These are phyloP conservation scores for Aspergillus versicolor DNA, from an alignment of 2,329 filamentous ascomycete species.

Conservation along the genomic window DNA sequence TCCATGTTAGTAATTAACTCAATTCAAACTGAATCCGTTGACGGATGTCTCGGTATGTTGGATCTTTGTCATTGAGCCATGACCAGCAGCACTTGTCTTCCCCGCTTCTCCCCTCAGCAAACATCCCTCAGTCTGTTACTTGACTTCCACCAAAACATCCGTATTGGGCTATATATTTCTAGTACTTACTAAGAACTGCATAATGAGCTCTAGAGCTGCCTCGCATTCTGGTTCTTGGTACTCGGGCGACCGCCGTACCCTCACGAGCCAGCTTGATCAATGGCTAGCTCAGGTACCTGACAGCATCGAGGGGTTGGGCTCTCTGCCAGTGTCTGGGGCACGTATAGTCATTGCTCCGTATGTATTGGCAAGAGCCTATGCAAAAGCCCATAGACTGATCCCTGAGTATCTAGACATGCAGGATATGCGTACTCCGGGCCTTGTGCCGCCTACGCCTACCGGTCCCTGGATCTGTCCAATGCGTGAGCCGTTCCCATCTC, in stretches of 20 bases:
- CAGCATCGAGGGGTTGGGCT: constrained; percentile 61
- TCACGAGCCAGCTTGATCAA: constrained; percentile 68
- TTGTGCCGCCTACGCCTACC: constrained; percentile 94
- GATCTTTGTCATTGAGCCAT: constrained; percentile 14
- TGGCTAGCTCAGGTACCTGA: constrained; percentile 73
- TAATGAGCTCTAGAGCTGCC: constrained; percentile 53
- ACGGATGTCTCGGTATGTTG: background rate
- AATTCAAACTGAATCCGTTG: background rate
- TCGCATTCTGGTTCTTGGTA: constrained; percentile 92
- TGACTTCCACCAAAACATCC: background rate
- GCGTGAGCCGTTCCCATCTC: constrained; percentile 51
- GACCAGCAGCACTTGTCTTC: constrained; percentile 20
- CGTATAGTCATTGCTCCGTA: constrained; percentile 92
- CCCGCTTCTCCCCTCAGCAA: constrained; percentile 26
- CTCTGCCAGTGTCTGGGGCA: constrained; percentile 70
- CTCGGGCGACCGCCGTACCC: constrained; percentile 55
- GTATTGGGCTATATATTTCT: background rate
- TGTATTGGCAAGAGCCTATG: constrained; percentile 34
- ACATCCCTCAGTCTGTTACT: background rate
- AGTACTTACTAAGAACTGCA: background rate
- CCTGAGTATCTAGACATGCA: constrained; percentile 66
- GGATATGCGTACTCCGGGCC: constrained; percentile 90
- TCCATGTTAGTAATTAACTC: background rate
- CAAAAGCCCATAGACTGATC: constrained; percentile 12
- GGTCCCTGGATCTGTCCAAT: constrained; percentile 75